phyloP scores from a whole-genome alignment of 2,329 filamentous ascomycete genomes.

The Colletotrichum navitas region DNA sequence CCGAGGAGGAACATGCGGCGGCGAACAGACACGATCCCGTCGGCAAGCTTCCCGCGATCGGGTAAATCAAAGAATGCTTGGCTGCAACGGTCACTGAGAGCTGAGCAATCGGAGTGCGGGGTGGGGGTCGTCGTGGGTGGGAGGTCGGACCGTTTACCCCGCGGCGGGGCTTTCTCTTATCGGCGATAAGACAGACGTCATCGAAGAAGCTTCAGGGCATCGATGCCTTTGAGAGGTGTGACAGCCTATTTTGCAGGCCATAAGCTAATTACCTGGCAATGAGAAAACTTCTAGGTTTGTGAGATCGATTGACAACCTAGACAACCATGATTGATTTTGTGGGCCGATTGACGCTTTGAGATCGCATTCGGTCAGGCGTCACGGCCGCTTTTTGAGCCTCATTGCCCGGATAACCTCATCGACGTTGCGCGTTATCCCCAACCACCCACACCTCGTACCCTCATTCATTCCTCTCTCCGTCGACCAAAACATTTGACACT shows the following conservation, averaged over 20 bases:
- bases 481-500: no score
- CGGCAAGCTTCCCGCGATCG: not conserved
- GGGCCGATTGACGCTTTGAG: not conserved
- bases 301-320: not conserved
- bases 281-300: not conserved
- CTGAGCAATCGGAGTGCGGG: not conserved
- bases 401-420: conserved; percentile 15
- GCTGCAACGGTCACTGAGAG: not conserved
- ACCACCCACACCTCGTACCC: not conserved
- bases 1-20: not conserved
- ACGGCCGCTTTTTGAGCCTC: conserved; percentile 4
- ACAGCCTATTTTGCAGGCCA: no score
- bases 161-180: conserved; percentile 27
- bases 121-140: conserved; percentile 3
- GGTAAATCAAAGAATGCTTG: conserved; percentile 9
- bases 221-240: no score
- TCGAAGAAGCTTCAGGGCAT: not conserved
- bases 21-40: not conserved
- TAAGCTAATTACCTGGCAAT: no score
- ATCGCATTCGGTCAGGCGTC: not conserved
- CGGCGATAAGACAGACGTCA: conserved; percentile 41
- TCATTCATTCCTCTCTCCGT: no score
- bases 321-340: not conserved
- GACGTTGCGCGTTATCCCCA: not conserved
- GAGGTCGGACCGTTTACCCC: conserved; percentile 28